These are phyloP conservation scores for Mycena vulgaris DNA, from an alignment of 768 basidiomycete genomes.

Conservation along the genomic window DNA sequence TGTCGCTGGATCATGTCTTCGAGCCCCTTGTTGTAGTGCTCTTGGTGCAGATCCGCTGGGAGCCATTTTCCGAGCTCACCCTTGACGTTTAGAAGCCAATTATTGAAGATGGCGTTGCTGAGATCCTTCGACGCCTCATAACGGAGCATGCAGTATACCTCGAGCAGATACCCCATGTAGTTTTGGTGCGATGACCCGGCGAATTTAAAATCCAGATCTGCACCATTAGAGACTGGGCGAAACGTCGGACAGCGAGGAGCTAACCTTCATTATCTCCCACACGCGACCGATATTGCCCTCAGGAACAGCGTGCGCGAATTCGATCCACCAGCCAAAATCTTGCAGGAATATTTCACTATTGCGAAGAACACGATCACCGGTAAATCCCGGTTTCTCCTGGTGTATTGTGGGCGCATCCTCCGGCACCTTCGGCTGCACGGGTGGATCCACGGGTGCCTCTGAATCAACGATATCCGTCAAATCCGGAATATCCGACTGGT, in stretches of 20 bases:
- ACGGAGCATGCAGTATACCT: constrained; percentile 41
- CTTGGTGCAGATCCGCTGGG: constrained; percentile 41
- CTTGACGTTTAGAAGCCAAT: constrained; percentile 45
- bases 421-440: neutral
- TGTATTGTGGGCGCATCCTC: neutral
- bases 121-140: constrained; percentile 43
- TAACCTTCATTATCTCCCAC: constrained; percentile 48
- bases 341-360: constrained; percentile 41
- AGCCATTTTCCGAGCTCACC: constrained; percentile 37
- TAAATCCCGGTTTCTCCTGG: constrained; percentile 13
- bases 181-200: constrained; percentile 42
- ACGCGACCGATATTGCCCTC: constrained; percentile 50
- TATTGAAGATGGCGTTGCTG: constrained; percentile 38
- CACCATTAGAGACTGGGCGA: too few relatives aligned
- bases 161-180: constrained; percentile 43
- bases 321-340: constrained; percentile 41
- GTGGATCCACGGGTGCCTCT: neutral
- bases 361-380: constrained; percentile 44
- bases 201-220: constrained; percentile 42
- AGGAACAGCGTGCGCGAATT: constrained; percentile 42
- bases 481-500: too few relatives aligned
- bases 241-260: too few relatives aligned
- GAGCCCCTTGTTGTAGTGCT: constrained; percentile 45
- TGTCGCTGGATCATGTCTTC: constrained; percentile 38
- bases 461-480: too few relatives aligned